Base-by-base conservation (phyloP, 1,139 yeast genomes). In the Candida sp. region DNA sequence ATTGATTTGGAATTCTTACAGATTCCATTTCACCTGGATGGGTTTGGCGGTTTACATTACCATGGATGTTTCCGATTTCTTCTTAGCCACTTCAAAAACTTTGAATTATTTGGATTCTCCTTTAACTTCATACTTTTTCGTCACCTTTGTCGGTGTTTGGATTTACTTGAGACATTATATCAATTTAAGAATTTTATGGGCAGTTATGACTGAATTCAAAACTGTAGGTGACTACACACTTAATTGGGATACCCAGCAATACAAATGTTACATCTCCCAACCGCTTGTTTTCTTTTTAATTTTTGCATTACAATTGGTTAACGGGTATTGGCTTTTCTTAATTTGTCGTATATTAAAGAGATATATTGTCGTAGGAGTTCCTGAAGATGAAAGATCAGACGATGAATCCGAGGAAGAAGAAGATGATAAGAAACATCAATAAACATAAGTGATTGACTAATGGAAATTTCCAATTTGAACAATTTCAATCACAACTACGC, bases 11-110 rank as follows among this genome's bases (percentile, higher is more conserved):
- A 75, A 81, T 45, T 87, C 96, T n/a, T 93, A 93, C 65, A 79
- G 93, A 51, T 93, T 93, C 76, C 97, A 93, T 64, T 93, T 90
- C 73, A 89, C 97, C 12, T 88, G 95, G 83, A 90, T 93, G 77
- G 99, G 99, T 5, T 66, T 93, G 36, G 88, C 87, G 21, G 81
- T 95, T 43, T 93, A 89, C 64, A 80, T 93, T 53, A 89, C 98
- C 22, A 93, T 93, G 99, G 99, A 93, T 65, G 76, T 89, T 27
- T 87, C 96, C 19, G 99, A 93, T 68, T 83, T 89, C 65, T 88
- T 90, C 68, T 73, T 93, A 54, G 86, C 97, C 6, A 55, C 75
- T 8, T 88, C 97, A 23, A 93, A 95, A 66, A 80, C 89, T 12
- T 70, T 90, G 52, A 91, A 89, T 64, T 93, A 93, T 61, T 64